Evolutionary conservation across 495 filamentous ascomycete genomes (phyloP).

Genomic region (Clavariopsis aquatica): DNA sequence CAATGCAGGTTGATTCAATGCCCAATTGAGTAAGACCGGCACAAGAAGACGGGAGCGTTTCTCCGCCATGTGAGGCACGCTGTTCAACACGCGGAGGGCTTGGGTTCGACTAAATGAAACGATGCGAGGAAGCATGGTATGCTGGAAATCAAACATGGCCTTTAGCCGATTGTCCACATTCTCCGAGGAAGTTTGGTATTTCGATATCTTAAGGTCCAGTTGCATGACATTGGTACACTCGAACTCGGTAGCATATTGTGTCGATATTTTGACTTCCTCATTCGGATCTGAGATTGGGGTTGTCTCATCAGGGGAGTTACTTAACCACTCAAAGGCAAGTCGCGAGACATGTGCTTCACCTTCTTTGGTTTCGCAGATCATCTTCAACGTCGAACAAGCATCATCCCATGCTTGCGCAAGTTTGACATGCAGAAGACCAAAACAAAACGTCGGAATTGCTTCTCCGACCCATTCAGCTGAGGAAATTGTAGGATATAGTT

Average conservation of each 20-base stretch:
- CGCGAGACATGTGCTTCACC: slow-evolving; percentile 74
- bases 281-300: background rate
- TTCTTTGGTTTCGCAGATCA: slow-evolving; percentile 65
- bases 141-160: slow-evolving; percentile 53
- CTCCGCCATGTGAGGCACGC: slow-evolving; percentile 74
- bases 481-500: slow-evolving; percentile 57
- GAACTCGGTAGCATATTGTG: slow-evolving; percentile 61
- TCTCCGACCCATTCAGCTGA: slow-evolving; percentile 64
- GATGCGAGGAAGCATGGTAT: slow-evolving; percentile 37
- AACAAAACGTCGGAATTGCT: slow-evolving; percentile 78
- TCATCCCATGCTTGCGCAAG: slow-evolving; percentile 85
- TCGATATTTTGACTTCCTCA: background rate
- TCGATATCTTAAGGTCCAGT: slow-evolving; percentile 52
- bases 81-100: slow-evolving; percentile 75
- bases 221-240: slow-evolving; percentile 74
- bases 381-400: slow-evolving; percentile 68
- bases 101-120: slow-evolving; percentile 55
- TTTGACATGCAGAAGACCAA: slow-evolving; percentile 83
- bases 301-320: slow-evolving; percentile 46
- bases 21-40: slow-evolving; percentile 82
- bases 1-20: slow-evolving; percentile 44
- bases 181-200: slow-evolving; percentile 46
- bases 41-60: slow-evolving; percentile 80
- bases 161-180: slow-evolving; percentile 52
- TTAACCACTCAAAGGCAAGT: slow-evolving; percentile 79